Conservation (phyloP, 306 rosid genomes). For the Lathyrus aphaca region DNA sequence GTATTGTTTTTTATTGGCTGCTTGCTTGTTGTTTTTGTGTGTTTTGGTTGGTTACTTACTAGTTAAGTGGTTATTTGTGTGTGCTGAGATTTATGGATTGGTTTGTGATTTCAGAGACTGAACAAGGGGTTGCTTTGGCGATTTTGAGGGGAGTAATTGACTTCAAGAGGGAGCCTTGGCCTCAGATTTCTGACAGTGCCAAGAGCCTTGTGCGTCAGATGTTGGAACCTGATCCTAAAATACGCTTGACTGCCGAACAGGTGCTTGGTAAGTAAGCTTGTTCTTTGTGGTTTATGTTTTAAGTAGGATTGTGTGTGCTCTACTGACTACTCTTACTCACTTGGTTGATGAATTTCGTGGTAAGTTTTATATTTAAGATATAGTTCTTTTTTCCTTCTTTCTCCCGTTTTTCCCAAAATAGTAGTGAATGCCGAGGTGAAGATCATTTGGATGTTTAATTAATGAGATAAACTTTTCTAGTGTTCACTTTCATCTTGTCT, state of each 20-base stretch:
- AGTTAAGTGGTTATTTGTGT: slow-evolving; percentile 1
- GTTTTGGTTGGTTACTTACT: not conserved
- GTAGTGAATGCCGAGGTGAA: not conserved
- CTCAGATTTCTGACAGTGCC: slow-evolving; percentile 94
- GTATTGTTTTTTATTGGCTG: slow-evolving; percentile 38
- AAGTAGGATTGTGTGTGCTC: slow-evolving; percentile 3
- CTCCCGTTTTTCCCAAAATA: not conserved
- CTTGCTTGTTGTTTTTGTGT: not conserved
- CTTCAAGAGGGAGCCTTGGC: slow-evolving; percentile 99
- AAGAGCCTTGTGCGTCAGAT: slow-evolving; percentile 94
- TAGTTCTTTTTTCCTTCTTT: not conserved
- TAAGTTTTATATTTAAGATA: not conserved
- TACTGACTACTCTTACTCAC: slow-evolving; percentile 12
- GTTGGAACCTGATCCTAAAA: slow-evolving; percentile 87
- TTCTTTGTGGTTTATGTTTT: slow-evolving; percentile 16
- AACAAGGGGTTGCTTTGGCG: slow-evolving; percentile 96
- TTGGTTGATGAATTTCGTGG: not conserved
- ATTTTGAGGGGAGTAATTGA: slow-evolving; percentile 94
- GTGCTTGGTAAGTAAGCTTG: slow-evolving; percentile 84
- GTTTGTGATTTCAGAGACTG: slow-evolving; percentile 61
- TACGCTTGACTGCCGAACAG: slow-evolving; percentile 91
- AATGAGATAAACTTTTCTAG: not conserved
- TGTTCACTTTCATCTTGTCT: slow-evolving; percentile 20
- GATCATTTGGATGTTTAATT: not conserved
- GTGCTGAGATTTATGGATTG: slow-evolving; percentile 18